Percentiles rank a stretch among this genome's conserved stretches.
phyloP scores from a whole-genome alignment of 192 early-diverging fungal species.

The Umbelopsis ramanniana region DNA sequence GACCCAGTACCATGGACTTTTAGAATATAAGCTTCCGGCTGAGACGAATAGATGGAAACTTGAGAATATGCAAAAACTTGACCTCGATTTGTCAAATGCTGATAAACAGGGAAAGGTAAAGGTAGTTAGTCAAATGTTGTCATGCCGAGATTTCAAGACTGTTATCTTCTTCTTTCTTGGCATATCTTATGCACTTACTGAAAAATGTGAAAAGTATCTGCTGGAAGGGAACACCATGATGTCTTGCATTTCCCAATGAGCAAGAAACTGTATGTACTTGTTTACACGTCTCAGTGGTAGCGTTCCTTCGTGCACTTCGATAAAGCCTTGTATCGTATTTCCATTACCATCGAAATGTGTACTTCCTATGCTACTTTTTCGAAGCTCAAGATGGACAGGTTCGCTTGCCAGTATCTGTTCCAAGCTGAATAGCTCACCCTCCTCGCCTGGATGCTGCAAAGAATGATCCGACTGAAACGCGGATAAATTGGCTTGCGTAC shows the following conservation, averaged over 20 bases:
- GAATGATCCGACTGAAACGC: slow-evolving; percentile 8
- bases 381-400: background rate
- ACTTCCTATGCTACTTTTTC: slow-evolving; percentile 21
- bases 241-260: slow-evolving; percentile 55
- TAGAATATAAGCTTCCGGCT: slow-evolving; percentile 7
- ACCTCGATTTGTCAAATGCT: slow-evolving; percentile 22
- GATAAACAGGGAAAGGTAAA: background rate
- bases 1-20: slow-evolving; percentile 24
- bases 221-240: slow-evolving; percentile 46
- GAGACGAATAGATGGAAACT: slow-evolving; percentile 9
- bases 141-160: too few species aligned
- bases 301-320: slow-evolving; percentile 44
- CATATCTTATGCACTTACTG: slow-evolving; percentile 23
- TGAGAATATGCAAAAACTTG: slow-evolving; percentile 25
- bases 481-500: background rate
- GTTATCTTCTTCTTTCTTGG: too few species aligned
- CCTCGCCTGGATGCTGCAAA: background rate
- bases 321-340: slow-evolving; percentile 20
- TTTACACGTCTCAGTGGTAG: slow-evolving; percentile 47
- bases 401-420: slow-evolving; percentile 4
- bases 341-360: background rate
- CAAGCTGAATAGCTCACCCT: slow-evolving; percentile 5
- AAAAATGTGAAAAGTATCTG: slow-evolving; percentile 48
- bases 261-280: slow-evolving; percentile 45
- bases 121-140: background rate